Evolutionary conservation across 345 rosid species (phyloP).

Genomic region (Punica granatum): DNA sequence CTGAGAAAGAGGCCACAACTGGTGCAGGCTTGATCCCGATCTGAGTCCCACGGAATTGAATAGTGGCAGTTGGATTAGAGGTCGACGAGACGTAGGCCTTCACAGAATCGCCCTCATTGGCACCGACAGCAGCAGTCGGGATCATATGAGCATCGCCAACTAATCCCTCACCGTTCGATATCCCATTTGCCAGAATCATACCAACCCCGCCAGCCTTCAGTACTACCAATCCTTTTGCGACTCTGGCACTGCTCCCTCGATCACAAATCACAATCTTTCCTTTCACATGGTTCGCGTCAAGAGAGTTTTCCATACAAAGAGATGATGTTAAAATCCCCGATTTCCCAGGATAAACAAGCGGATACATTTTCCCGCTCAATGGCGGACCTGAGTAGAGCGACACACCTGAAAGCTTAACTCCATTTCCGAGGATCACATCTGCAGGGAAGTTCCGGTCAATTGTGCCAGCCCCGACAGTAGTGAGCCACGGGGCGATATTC

Average conservation of each 20-base stretch:
- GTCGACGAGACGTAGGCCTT: conserved; percentile 43
- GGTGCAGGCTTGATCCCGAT: conserved; percentile 78
- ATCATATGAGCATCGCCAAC: conserved; percentile 77
- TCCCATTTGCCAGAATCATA: conserved; percentile 77
- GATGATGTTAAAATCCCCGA: conserved; percentile 51
- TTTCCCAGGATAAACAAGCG: conserved; percentile 66
- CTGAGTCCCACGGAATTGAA: conserved; percentile 61
- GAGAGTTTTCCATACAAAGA: conserved; percentile 68
- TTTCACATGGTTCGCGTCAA: conserved; percentile 46
- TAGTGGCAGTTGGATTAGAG: conserved; percentile 39
- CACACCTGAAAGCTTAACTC: conserved; percentile 51
- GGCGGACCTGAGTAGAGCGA: conserved; percentile 57
- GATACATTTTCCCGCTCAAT: conserved; percentile 49
- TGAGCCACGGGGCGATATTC: conserved; percentile 70
- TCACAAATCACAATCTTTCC: conserved; percentile 81
- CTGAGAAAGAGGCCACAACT: conserved; percentile 77
- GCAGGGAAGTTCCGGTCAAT: conserved; percentile 76
- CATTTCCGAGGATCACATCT: conserved; percentile 49
- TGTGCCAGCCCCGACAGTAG: conserved; percentile 67
- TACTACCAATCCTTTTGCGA: conserved; percentile 75
- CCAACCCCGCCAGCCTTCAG: conserved; percentile 81
- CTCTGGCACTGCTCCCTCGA: conserved; percentile 69
- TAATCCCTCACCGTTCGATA: conserved; percentile 72
- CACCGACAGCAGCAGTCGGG: conserved; percentile 68
- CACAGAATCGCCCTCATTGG: conserved; percentile 55